Percentiles rank a stretch among this genome's conserved stretches.
phyloP scores from a whole-genome alignment of 208 protist genomes.

The Wallacemonas collosoma region DNA sequence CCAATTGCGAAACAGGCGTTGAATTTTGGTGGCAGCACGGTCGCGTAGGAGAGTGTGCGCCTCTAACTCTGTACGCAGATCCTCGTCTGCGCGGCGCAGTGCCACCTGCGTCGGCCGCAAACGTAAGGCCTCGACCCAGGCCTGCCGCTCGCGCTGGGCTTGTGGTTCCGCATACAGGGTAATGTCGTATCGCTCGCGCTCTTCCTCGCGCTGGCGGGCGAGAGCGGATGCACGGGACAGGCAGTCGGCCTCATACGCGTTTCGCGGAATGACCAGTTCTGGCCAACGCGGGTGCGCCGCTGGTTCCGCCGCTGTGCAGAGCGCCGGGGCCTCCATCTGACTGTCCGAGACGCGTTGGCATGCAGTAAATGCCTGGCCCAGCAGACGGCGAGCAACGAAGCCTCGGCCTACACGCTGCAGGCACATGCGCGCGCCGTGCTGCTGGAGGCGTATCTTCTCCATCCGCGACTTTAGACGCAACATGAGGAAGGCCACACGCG shows the following conservation, averaged over 20 bases:
- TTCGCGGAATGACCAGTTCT: conserved; percentile 14
- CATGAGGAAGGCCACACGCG: conserved; percentile 51
- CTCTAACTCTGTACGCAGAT: conserved; percentile 37
- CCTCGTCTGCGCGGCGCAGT: conserved; percentile 43
- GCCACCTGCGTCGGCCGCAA: conserved; percentile 53
- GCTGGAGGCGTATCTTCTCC: conserved; percentile 20
- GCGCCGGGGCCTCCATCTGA: too few species aligned
- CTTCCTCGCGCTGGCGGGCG: conserved; percentile 27
- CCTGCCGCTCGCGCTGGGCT: conserved; percentile 46
- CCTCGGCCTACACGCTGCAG: conserved; percentile 27
- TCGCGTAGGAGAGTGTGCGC: conserved; percentile 31
- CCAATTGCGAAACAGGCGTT: conserved; percentile 65
- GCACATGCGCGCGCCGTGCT: not conserved
- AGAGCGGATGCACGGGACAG: conserved; percentile 29
- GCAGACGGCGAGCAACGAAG: not conserved
- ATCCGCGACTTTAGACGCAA: conserved; percentile 26
- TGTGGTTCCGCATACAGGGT: conserved; percentile 47
- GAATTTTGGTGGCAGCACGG: conserved; percentile 61
- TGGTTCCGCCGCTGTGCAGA: too few species aligned
- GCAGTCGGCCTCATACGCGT: conserved; percentile 31
- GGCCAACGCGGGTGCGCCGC: not conserved
- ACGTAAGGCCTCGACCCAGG: conserved; percentile 45
- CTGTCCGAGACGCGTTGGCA: too few species aligned
- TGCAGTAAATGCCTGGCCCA: not conserved
- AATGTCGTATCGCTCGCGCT: conserved; percentile 65